Evolutionary conservation across 371 early-diverging fungal genomes (phyloP).

Genomic region (Rhizomucor pusillus): DNA sequence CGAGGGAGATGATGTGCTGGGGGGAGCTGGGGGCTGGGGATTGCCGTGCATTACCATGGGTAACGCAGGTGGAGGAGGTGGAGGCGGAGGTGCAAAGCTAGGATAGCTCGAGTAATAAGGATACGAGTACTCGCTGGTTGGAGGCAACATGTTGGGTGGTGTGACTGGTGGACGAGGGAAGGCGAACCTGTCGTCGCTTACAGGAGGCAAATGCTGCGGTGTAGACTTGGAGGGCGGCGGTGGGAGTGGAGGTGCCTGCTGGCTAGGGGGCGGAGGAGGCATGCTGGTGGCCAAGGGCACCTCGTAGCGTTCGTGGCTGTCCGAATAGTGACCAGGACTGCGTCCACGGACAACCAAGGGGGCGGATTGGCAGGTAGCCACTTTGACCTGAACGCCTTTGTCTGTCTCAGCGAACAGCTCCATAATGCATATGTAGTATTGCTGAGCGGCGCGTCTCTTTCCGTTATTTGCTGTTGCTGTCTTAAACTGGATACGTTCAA

Average conservation of each 20-base stretch:
- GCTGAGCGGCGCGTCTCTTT: constrained; percentile 86
- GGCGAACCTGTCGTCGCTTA: constrained; percentile 5
- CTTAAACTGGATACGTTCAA: constrained; percentile 95
- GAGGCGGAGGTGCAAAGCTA: constrained; percentile 13
- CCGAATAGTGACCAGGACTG: constrained; percentile 90
- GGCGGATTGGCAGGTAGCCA: constrained; percentile 76
- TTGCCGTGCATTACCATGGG: background rate
- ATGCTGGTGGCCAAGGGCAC: background rate
- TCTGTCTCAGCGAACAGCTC: constrained; percentile 70
- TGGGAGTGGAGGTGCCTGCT: constrained; percentile 13
- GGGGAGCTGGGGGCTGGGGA: constrained; percentile 1
- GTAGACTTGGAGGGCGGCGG: constrained; percentile 7
- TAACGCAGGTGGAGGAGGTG: background rate
- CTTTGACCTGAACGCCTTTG: constrained; percentile 41
- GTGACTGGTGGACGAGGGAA: constrained; percentile 34
- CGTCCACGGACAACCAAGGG: constrained; percentile 92
- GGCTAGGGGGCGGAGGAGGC: constrained; percentile 1
- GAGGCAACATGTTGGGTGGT: constrained; percentile 24
- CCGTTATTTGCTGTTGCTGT: constrained; percentile 94
- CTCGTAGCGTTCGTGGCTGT: constrained; percentile 40
- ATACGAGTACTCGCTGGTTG: constrained; percentile 28
- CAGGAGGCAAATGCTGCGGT: constrained; percentile 1
- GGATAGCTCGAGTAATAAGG: constrained; percentile 27
- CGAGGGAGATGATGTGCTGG: constrained; percentile 2
- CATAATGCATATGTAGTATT: constrained; percentile 79